Percentiles rank a stretch among this genome's conserved stretches.
phyloP scores from a whole-genome alignment of 1,284 basidiomycete species.

The Inonotus obliquus region DNA sequence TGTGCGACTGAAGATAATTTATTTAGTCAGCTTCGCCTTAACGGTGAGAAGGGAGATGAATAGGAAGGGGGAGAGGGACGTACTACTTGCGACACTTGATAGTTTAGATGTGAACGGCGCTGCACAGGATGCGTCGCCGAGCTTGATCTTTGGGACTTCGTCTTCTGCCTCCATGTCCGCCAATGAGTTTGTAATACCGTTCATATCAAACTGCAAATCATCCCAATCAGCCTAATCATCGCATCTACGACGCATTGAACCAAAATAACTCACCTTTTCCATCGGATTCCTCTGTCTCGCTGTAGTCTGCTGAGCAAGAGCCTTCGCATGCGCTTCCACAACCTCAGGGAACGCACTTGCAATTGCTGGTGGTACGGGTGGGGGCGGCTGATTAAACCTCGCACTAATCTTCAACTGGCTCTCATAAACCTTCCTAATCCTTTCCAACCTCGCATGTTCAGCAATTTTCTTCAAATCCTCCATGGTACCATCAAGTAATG shows the following conservation, averaged over 20 bases:
- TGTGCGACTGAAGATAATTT: conserved; percentile 72
- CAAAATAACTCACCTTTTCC: conserved; percentile 64
- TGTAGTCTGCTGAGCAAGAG: conserved; percentile 54
- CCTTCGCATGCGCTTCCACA: conserved; percentile 84
- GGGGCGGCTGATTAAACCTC: conserved; percentile 87
- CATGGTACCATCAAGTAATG: conserved; percentile 83
- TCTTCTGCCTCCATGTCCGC: conserved; percentile 90
- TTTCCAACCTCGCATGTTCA: conserved; percentile 83
- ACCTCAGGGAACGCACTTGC: conserved; percentile 84
- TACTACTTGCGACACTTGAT: conserved; percentile 88
- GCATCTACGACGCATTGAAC: neutral
- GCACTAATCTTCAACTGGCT: conserved; percentile 86
- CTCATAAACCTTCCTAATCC: conserved; percentile 94
- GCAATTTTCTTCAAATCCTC: conserved; percentile 93
- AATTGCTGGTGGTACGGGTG: conserved; percentile 81
- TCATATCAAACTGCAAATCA: conserved; percentile 72
- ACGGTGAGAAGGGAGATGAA: neutral
- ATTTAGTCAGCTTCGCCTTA: conserved; percentile 18
- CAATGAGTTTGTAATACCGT: conserved; percentile 83
- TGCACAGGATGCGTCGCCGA: conserved; percentile 94
- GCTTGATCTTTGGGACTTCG: conserved; percentile 93
- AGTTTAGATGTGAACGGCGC: conserved; percentile 96
- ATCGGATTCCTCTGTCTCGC: conserved; percentile 81
- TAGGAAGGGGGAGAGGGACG: neutral
- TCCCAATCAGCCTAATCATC: neutral